These are phyloP conservation scores for Pinus taeda DNA, from an alignment of 75 land plant genomes.

Conservation along the genomic window DNA sequence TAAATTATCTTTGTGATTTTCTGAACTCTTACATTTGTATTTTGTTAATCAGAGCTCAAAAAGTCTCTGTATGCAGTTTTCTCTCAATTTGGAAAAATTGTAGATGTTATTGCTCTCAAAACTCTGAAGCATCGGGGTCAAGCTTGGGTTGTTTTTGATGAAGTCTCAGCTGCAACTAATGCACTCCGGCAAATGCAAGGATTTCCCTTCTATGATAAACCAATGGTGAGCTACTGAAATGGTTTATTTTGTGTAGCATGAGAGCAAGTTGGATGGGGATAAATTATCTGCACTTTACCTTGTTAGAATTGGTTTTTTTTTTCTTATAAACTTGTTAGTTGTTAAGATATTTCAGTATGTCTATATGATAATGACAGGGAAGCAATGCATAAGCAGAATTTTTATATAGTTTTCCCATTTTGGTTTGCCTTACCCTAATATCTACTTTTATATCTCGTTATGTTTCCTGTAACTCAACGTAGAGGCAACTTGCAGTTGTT, in stretches of 20 bases:
- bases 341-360: not conserved
- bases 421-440: not conserved
- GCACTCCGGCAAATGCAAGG: conserved; percentile 93
- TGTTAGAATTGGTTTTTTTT: not conserved
- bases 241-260: not conserved
- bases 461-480: too few species aligned
- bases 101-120: conserved; percentile 89
- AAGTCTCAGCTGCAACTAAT: conserved; percentile 77
- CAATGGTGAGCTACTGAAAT: conserved; percentile 44
- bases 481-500: too few species aligned
- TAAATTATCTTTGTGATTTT: conserved; percentile 10
- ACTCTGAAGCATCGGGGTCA: conserved; percentile 92
- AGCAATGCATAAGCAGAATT: not conserved
- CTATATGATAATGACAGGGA: not conserved
- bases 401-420: not conserved
- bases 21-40: not conserved
- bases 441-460: not conserved
- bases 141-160: conserved; percentile 97
- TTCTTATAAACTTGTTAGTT: not conserved
- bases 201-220: conserved; percentile 90
- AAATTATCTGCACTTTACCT: not conserved
- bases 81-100: conserved; percentile 90
- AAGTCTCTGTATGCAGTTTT: conserved; percentile 85
- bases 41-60: conserved; percentile 61
- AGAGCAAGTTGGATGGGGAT: not conserved